Evolutionary conservation across 495 filamentous ascomycete genomes (phyloP), one percentile per base, ranked within the genome.

Genomic region (Pseudomonodictys pantanalensis): DNA sequence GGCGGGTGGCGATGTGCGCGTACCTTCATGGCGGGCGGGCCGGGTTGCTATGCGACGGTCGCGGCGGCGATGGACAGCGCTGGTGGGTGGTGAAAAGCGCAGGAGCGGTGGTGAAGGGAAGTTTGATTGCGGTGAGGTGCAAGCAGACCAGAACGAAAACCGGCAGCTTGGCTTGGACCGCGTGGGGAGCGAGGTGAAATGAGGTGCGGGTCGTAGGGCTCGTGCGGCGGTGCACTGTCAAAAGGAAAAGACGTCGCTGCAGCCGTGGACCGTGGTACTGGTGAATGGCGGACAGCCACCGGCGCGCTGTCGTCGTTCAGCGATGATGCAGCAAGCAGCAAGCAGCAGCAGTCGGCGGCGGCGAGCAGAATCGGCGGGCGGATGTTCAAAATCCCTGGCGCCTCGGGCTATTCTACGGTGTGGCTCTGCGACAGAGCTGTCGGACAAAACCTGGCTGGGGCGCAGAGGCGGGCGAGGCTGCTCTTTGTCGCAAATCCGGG

Each of bases 21-120:
- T 63, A 68, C 66, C 66, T 68, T 70, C 55, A 71, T 63, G 8
- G 29, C 43, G 45, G 25, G 41, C 43, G 15, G 43, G 5, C 4
- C 15, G 43, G 24, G 35, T 30, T 20, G 17, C 28, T 32, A 23
- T n/a, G n/a, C n/a, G n/a, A n/a, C n/a, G n/a, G n/a, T 15, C 28
- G 52, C 38, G 52, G 18, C 17, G 33, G 5, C 20, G 24, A 24
- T 52, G 29, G 46, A 23, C 9, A 26, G 47, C 47, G 47, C 2
- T 30, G 42, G 29, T 39, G 53, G 28, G 38, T 33, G 18, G 25
- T 39, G n/a, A 30, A 15, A 44, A 7, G 15, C 25, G 43, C 9
- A 25, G 10, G 18, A 15, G 22, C 11, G 56, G 32, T 30, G 42
- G 38, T 30, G 52, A 45, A 35, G 9, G 38, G 25, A n/a, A 22